These are phyloP conservation scores for Paecilomyces dactylethromorphus DNA, from an alignment of 2,329 filamentous ascomycete genomes.

Conservation along the genomic window DNA sequence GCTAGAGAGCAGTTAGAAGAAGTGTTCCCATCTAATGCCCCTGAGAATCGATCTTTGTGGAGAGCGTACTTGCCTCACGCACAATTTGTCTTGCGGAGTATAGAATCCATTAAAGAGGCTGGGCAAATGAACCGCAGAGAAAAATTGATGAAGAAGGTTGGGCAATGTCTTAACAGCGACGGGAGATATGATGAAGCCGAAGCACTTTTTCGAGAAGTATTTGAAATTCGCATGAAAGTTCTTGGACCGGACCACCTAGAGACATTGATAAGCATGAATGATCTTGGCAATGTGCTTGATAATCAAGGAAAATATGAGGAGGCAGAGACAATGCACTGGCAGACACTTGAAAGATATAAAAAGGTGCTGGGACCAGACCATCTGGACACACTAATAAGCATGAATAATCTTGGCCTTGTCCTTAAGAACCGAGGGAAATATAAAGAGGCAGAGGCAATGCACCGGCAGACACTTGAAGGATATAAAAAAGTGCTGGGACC, in stretches of 20 bases:
- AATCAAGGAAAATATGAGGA: neutral
- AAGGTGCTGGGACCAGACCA: neutral
- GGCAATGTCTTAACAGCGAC: neutral
- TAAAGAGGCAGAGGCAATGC: neutral
- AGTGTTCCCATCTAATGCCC: constrained; percentile 2
- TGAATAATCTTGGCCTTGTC: neutral
- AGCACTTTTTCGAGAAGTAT: too few species aligned
- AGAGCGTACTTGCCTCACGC: too few species aligned
- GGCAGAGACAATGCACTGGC: neutral
- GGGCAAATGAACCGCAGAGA: neutral
- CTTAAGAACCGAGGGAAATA: neutral
- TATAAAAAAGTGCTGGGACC: neutral
- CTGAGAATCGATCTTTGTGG: constrained; percentile 1
- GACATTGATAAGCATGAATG: neutral
- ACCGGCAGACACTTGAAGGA: neutral
- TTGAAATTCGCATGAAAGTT: too few species aligned
- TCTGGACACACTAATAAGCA: neutral
- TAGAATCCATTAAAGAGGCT: neutral
- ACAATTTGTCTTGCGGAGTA: too few species aligned
- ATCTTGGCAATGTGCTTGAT: neutral
- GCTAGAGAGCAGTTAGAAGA: constrained; percentile 1
- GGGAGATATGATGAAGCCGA: neutral
- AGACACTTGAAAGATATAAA: neutral
- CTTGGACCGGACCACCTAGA: neutral
- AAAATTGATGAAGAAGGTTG: neutral